Percentiles rank a stretch among this genome's conserved stretches.
Evolutionary conservation across 163 green algal genomes (phyloP).

Genomic region (Coccomyxa subellipsoidea): DNA sequence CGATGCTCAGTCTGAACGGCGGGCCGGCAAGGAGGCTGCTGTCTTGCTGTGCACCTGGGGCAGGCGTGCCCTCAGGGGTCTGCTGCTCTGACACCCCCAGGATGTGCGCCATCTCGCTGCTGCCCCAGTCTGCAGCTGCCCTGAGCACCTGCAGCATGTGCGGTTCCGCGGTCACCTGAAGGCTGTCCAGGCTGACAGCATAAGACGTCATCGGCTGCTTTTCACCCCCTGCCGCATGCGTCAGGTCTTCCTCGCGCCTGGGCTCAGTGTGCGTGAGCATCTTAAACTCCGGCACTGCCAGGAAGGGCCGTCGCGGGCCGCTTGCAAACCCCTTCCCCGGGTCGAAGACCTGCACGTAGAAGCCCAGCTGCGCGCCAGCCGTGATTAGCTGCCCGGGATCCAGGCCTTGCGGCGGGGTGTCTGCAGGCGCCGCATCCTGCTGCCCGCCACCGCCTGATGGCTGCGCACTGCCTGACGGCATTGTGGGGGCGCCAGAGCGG

Average conservation of each 20-base stretch:
- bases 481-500: not conserved
- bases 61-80: not conserved
- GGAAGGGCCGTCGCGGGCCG: not conserved
- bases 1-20: not conserved
- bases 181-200: not conserved
- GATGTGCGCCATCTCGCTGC: not conserved
- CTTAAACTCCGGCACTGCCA: not conserved
- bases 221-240: not conserved
- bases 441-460: not conserved
- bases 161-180: not conserved
- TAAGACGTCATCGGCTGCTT: not conserved
- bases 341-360: constrained; percentile 2
- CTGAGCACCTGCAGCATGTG: not conserved
- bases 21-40: not conserved
- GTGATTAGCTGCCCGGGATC: not conserved
- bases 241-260: not conserved
- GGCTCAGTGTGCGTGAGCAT: not conserved
- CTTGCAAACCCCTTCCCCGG: not conserved
- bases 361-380: not conserved
- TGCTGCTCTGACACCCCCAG: not conserved
- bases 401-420: not conserved
- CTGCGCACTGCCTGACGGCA: not conserved
- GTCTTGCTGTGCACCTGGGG: not conserved
- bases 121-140: not conserved
- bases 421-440: not conserved